Conservation (phyloP, 192 early-diverging fungal species). For the Coemansia sp. region DNA sequence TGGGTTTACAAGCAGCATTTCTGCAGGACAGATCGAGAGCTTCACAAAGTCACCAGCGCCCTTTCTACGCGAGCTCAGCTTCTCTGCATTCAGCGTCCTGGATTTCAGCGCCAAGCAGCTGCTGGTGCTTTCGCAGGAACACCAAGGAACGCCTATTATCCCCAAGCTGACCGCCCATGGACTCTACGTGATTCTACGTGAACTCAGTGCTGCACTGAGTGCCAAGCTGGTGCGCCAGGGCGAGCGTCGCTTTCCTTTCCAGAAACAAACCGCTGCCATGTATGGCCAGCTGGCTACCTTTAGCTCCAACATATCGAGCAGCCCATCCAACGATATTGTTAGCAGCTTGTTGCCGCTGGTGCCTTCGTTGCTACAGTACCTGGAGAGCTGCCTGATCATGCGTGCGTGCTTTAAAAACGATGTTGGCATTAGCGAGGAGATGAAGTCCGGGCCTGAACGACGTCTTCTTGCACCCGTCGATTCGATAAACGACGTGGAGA, state of each 20-base stretch:
- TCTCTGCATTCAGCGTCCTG: constrained; percentile 38
- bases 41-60: constrained; percentile 16
- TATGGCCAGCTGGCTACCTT: constrained; percentile 35
- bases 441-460: not conserved
- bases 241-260: constrained; percentile 26
- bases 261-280: not conserved
- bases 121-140: not conserved
- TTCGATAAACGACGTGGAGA: constrained; percentile 12
- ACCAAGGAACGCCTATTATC: not conserved
- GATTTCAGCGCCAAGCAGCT: not conserved
- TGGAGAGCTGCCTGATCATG: constrained; percentile 27
- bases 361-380: constrained; percentile 37
- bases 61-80: constrained; percentile 45
- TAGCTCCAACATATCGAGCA: constrained; percentile 31
- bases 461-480: constrained; percentile 9
- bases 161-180: constrained; percentile 24
- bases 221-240: constrained; percentile 36
- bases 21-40: constrained; percentile 10
- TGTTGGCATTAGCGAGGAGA: not conserved
- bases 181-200: constrained; percentile 29
- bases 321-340: constrained; percentile 30
- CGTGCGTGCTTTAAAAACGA: constrained; percentile 32
- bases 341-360: constrained; percentile 30
- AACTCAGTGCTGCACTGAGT: constrained; percentile 21
- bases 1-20: not conserved